These are phyloP conservation scores for Volvariella surrecta DNA, from an alignment of 1,284 basidiomycete species.

Conservation along the genomic window DNA sequence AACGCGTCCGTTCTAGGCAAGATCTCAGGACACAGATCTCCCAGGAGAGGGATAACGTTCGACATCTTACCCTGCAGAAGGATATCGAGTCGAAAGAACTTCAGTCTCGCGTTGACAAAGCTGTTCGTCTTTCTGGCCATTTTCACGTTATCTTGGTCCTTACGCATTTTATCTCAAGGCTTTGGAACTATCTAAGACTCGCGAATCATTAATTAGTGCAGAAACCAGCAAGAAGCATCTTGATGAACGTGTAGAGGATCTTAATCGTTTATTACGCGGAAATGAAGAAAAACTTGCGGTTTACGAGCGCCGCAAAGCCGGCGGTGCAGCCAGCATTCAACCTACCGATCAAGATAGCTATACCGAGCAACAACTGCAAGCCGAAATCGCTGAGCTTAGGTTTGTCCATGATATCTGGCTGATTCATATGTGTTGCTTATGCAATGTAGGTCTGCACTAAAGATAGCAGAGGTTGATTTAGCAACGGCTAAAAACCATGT, in stretches of 20 bases:
- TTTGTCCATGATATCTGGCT: constrained; percentile 17
- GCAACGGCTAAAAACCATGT: constrained; percentile 63
- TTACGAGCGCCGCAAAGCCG: constrained; percentile 61
- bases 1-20: constrained; percentile 34
- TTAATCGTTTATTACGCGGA: constrained; percentile 65
- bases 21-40: constrained; percentile 70
- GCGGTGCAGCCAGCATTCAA: constrained; percentile 19
- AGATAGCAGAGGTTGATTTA: constrained; percentile 70
- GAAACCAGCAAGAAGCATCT: constrained; percentile 79
- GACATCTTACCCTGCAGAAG: constrained; percentile 66
- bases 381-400: constrained; percentile 81
- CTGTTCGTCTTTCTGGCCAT: constrained; percentile 34
- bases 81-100: constrained; percentile 77
- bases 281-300: constrained; percentile 80
- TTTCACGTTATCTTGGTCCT: constrained; percentile 2
- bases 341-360: constrained; percentile 37
- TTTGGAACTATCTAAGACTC: constrained; percentile 59
- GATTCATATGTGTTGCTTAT: neutral
- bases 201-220: constrained; percentile 67
- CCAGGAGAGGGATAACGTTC: constrained; percentile 73
- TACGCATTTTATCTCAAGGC: constrained; percentile 28
- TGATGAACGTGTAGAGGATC: constrained; percentile 67
- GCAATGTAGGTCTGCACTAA: constrained; percentile 54
- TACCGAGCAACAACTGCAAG: constrained; percentile 74
- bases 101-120: constrained; percentile 66